Evolutionary conservation across 2,329 filamentous ascomycete genomes (phyloP).

Genomic region (Colletotrichum lentis): DNA sequence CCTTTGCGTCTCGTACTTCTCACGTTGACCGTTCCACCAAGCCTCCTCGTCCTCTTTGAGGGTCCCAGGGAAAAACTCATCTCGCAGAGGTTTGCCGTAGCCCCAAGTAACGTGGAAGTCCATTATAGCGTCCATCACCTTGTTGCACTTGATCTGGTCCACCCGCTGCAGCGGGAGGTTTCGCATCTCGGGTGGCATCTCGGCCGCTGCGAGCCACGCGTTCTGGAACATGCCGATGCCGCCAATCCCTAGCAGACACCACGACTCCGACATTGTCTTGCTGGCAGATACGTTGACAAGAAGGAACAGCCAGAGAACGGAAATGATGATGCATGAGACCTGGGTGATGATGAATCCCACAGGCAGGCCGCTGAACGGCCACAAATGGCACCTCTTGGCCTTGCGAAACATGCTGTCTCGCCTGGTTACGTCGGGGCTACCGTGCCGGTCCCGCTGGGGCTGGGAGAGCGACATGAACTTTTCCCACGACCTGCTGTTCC

Average conservation of each 20-base stretch:
- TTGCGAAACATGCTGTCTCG: not conserved
- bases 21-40: slow-evolving; percentile 1
- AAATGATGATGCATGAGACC: not conserved
- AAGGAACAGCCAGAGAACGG: slow-evolving; percentile 9
- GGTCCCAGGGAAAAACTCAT: slow-evolving; percentile 8
- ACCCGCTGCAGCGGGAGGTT: not conserved
- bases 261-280: not conserved
- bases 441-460: not conserved
- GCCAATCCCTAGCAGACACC: slow-evolving; percentile 2
- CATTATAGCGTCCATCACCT: slow-evolving; percentile 18
- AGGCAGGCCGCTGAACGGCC: not conserved
- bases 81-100: not conserved
- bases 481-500: slow-evolving; percentile 5
- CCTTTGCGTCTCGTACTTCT: not conserved
- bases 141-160: not conserved
- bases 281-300: slow-evolving; percentile 13
- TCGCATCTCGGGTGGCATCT: not conserved
- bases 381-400: not conserved
- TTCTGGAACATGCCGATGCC: slow-evolving; percentile 10
- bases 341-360: slow-evolving; percentile 3
- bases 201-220: slow-evolving; percentile 1
- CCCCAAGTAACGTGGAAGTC: not conserved
- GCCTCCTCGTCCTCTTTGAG: not conserved
- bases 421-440: not conserved
- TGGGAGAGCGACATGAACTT: slow-evolving; percentile 1